Base-by-base conservation (phyloP, 208 protist genomes). In the Leishmania tarentolae region DNA sequence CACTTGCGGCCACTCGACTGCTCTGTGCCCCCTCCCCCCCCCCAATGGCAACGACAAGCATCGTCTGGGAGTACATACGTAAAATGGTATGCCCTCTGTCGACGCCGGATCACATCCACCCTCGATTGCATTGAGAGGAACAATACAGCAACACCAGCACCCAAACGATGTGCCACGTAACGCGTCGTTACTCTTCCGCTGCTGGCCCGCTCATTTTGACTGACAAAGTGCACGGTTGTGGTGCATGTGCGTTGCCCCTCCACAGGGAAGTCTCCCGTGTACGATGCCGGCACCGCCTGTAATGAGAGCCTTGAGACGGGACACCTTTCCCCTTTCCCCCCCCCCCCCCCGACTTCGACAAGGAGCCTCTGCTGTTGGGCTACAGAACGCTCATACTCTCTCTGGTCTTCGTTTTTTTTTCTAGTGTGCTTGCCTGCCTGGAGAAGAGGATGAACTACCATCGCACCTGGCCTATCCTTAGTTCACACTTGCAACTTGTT, bases 251-350 rank as follows among this genome's bases (percentile, higher is more conserved):
- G 19, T 42, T 24, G 6, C 28, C n/a, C n/a, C 8, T 47, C 3
- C 6, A 42, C 47, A n/a, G 78, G 78, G 83, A 24, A 53, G 3
- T 78, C 57, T 73, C n/a, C 37, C 7, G 7, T 78, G 37, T 80
- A 71, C 57, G 65, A 52, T 71, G 42, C 78, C 13, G 63, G 47
- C 13, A 40, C 81, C 15, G 57, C 76, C 21, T 47, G 77, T 0
- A 47, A n/a, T 3, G 71, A 57, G 0, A 74, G 3, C 57, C 19
- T 56, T 7, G 76, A 81, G 42, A 76, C 81, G 50, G 81, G 76
- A 85, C 40, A 76, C 81, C 24, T 78, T 85, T 42, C 76, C 81
- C n/a, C n/a, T n/a, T n/a, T n/a, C n/a, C n/a, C n/a, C n/a, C n/a
- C n/a, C n/a, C n/a, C 11, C 76, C 76, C 4, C 81, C 76, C 35